These are phyloP conservation scores for Mycena pura DNA, from an alignment of 768 basidiomycete genomes.

Conservation along the genomic window DNA sequence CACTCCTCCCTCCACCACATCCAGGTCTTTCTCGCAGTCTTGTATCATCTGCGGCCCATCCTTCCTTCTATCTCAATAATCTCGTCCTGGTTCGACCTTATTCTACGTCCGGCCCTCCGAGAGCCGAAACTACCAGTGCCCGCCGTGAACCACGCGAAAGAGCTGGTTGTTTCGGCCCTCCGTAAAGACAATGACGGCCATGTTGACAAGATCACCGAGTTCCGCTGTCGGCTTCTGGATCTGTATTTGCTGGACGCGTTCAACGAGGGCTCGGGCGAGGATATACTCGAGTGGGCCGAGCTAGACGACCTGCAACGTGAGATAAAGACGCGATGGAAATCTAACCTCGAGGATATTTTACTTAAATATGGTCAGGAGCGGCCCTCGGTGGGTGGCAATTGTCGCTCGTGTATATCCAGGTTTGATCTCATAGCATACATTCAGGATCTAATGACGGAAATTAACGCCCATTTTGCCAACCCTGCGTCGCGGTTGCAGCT, in stretches of 20 bases:
- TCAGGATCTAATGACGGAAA: constrained; percentile 75
- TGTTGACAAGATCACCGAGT: constrained; percentile 60
- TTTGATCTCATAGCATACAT: constrained; percentile 18
- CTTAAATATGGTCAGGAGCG: constrained; percentile 66
- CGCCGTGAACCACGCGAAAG: constrained; percentile 71
- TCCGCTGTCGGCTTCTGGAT: constrained; percentile 73
- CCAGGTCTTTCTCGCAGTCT: constrained; percentile 70
- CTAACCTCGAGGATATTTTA: constrained; percentile 78
- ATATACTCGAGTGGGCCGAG: constrained; percentile 77
- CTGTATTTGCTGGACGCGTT: constrained; percentile 79
- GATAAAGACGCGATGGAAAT: constrained; percentile 71
- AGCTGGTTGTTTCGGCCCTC: constrained; percentile 70
- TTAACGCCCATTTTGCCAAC: constrained; percentile 64
- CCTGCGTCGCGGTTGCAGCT: constrained; percentile 75
- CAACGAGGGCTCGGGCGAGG: constrained; percentile 76
- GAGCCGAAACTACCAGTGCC: constrained; percentile 69
- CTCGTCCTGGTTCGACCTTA: constrained; percentile 81
- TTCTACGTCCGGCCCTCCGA: constrained; percentile 78
- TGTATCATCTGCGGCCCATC: constrained; percentile 67
- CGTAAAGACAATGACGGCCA: constrained; percentile 54
- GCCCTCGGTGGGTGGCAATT: constrained; percentile 64
- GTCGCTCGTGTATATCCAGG: neutral
- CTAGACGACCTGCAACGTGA: constrained; percentile 68
- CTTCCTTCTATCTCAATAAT: constrained; percentile 72
- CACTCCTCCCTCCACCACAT: constrained; percentile 66